phyloP scores from a whole-genome alignment of 306 rosid genomes.

The Oxytropis ochrocephala region DNA sequence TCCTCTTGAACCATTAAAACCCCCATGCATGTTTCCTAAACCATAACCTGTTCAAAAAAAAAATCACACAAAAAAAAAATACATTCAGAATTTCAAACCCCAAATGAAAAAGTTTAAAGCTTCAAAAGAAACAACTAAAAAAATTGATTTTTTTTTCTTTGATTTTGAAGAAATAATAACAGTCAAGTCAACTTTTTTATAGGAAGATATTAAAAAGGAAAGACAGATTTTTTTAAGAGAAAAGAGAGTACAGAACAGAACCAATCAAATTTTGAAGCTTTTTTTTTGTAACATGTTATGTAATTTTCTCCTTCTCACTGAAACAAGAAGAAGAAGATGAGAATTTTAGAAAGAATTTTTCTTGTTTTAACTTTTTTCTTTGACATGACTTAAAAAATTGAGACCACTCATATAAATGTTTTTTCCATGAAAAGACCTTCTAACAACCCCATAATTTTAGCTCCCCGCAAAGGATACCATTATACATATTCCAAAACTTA shows the following conservation, averaged over 20 bases:
- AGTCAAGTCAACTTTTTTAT: conserved; percentile 22
- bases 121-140: not conserved
- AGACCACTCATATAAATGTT: conserved; percentile 30
- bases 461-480: conserved; percentile 21
- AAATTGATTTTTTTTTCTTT: conserved; percentile 6
- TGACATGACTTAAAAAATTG: conserved; percentile 54
- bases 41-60: conserved; percentile 36
- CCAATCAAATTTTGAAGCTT: conserved; percentile 33
- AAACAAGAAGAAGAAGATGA: conserved; percentile 17
- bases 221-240: conserved; percentile 7
- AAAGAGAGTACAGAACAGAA: conserved; percentile 21
- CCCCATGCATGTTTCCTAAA: conserved; percentile 60
- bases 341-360: not conserved
- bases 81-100: not conserved
- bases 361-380: not conserved
- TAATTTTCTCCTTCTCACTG: conserved; percentile 34
- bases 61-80: not conserved
- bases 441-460: conserved; percentile 19
- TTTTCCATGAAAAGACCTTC: conserved; percentile 68
- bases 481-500: not conserved
- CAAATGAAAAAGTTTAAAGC: not conserved
- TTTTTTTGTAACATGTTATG: not conserved
- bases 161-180: not conserved
- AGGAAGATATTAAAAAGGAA: conserved; percentile 11
- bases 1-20: conserved; percentile 39